phyloP scores from a whole-genome alignment of 2,329 filamentous ascomycete species.

The Echinosphaeria canescens region DNA sequence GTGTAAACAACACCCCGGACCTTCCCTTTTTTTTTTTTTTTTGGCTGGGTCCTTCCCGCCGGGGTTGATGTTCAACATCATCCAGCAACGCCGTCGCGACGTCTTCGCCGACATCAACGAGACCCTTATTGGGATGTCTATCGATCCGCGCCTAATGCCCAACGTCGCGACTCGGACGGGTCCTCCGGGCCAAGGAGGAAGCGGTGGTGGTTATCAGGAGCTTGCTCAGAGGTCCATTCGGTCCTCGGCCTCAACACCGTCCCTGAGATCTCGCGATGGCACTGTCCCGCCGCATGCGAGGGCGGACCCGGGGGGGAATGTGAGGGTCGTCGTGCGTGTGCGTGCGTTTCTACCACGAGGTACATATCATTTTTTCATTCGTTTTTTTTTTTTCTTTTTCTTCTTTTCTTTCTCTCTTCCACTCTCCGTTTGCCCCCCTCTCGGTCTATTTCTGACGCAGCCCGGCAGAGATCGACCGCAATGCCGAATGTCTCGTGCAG shows the following conservation, averaged over 20 bases:
- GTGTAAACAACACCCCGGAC: too few relatives aligned
- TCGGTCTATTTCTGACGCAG: too few relatives aligned
- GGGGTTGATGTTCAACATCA: too few relatives aligned
- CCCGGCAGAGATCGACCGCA: slow-evolving; percentile 56
- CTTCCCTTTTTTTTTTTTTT: too few relatives aligned
- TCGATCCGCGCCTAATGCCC: slow-evolving; percentile 14
- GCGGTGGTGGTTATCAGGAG: too few relatives aligned
- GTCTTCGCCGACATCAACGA: slow-evolving; percentile 16
- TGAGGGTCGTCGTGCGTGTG: slow-evolving; percentile 64
- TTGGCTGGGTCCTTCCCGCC: too few relatives aligned
- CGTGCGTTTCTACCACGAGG: slow-evolving; percentile 61
- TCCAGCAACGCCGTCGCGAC: slow-evolving; percentile 14
- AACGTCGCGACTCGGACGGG: slow-evolving; percentile 3
- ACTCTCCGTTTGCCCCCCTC: too few relatives aligned
- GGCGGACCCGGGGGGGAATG: slow-evolving; percentile 50
- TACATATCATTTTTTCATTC: slow-evolving; percentile 13
- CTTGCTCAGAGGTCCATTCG: slow-evolving; percentile 15
- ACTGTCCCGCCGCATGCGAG: slow-evolving; percentile 32
- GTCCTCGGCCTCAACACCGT: slow-evolving; percentile 61
- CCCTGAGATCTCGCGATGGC: slow-evolving; percentile 50
- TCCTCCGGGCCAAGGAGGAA: background rate
- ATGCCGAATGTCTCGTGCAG: slow-evolving; percentile 65
- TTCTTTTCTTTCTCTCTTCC: too few relatives aligned
- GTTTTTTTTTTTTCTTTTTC: slow-evolving; percentile 4
- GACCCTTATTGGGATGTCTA: slow-evolving; percentile 17